Evolutionary conservation across 768 basidiomycete genomes (phyloP).

Genomic region (Pleurotus eryngii): DNA sequence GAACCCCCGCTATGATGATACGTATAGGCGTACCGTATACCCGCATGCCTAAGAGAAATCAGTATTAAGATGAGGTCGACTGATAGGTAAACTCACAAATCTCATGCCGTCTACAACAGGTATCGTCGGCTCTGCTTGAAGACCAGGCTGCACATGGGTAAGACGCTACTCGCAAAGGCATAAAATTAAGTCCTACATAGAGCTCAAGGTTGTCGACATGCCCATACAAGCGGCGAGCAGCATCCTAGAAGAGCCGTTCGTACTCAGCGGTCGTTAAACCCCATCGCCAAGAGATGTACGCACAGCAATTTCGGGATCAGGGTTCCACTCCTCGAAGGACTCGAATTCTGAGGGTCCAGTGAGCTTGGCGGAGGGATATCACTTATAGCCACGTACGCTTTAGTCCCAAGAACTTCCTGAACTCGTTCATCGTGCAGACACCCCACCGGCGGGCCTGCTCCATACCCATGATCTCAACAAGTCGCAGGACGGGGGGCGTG

Average conservation of each 20-base stretch:
- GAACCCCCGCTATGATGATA: neutral
- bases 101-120: conserved; percentile 45
- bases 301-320: conserved; percentile 42
- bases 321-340: conserved; percentile 55
- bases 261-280: too few species aligned
- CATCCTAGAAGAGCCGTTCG: conserved; percentile 14
- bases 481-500: conserved; percentile 41
- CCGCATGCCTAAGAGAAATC: conserved; percentile 39
- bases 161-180: neutral
- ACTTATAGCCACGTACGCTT: conserved; percentile 26
- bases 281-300: conserved; percentile 5
- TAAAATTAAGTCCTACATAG: conserved; percentile 17
- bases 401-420: conserved; percentile 46
- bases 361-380: too few species aligned
- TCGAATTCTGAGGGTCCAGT: conserved; percentile 28
- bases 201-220: conserved; percentile 37
- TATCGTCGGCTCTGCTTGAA: conserved; percentile 53
- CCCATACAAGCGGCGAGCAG: conserved; percentile 30
- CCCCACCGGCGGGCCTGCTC: conserved; percentile 54
- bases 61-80: neutral
- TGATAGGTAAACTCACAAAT: conserved; percentile 21
- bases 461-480: conserved; percentile 58
- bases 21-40: conserved; percentile 41
- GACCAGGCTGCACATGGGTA: conserved; percentile 19
- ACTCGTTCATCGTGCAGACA: conserved; percentile 55